phyloP scores from a whole-genome alignment of 1,139 yeast genomes.

The Groenewaldozyma auringiensis region DNA sequence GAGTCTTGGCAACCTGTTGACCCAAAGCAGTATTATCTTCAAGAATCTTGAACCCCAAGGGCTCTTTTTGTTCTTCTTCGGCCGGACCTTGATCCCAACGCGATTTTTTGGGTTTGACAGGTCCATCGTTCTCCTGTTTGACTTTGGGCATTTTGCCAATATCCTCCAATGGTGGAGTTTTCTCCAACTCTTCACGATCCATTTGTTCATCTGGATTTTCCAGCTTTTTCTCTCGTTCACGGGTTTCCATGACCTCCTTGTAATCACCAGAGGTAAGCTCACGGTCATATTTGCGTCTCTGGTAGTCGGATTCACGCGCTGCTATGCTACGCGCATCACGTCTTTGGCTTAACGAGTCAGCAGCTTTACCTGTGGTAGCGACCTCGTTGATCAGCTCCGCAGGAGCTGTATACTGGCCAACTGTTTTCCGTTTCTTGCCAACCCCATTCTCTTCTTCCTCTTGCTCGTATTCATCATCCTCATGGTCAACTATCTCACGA shows the following conservation, averaged over 20 bases:
- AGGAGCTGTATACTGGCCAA: constrained; percentile 31
- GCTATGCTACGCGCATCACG: constrained; percentile 28
- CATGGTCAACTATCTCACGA: not conserved
- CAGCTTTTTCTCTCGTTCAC: constrained; percentile 19
- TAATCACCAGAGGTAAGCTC: constrained; percentile 27
- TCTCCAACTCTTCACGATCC: constrained; percentile 16
- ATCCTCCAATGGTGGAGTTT: constrained; percentile 26
- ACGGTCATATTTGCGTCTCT: constrained; percentile 34
- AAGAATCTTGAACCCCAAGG: constrained; percentile 26
- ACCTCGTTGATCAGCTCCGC: constrained; percentile 25
- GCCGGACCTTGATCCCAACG: constrained; percentile 31
- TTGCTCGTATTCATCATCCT: not conserved
- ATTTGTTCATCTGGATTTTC: constrained; percentile 12
- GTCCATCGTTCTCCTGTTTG: constrained; percentile 6
- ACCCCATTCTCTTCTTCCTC: constrained; percentile 2
- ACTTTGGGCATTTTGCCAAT: constrained; percentile 11
- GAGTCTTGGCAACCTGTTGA: constrained; percentile 23
- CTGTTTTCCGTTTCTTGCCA: constrained; percentile 15
- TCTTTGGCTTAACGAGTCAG: constrained; percentile 33
- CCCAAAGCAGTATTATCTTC: constrained; percentile 26
- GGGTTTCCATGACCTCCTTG: constrained; percentile 25
- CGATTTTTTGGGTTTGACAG: constrained; percentile 16
- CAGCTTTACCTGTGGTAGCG: constrained; percentile 30
- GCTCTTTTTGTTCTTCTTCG: constrained; percentile 4
- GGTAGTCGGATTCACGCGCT: constrained; percentile 38